Base-by-base conservation (phyloP, 352 stramenopile genomes). In the Thraustochytrium sp. region DNA sequence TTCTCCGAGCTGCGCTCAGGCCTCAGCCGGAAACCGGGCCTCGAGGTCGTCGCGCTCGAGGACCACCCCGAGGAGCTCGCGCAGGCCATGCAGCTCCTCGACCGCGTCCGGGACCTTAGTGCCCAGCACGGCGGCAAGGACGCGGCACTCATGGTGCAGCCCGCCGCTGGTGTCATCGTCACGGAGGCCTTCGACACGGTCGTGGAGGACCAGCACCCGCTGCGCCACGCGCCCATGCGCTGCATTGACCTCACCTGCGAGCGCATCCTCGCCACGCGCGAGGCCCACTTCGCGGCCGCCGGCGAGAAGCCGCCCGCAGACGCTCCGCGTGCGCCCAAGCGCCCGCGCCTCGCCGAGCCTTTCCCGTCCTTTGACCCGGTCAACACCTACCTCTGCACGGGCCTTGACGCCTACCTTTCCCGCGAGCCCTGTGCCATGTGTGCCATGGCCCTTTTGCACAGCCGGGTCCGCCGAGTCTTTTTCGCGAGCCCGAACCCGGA, bases 381-480 rank as follows among this genome's bases (percentile, higher is more conserved):
- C 23, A 86, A 92, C 75, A 93, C 91, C 44, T 96, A 96, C 74
- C 82, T 96, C 72, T 96, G 92, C 82, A 96, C 92, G 3, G 92
- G 91, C 42, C 93, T 95, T 82, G 92, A 96, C 51, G 86, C 95
- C 49, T 95, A 93, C 64, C 26, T 95, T 29, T 92, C 94, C 68
- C 75, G 86, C 34, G 92, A 96, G 86, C 92, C 92, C 51, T 96
- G 92, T 54, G 87, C 87, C 21, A 95, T 95, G 91, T 96, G 92
- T 72, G 90, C 92, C 0, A 96, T 96, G 92, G 92, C 92, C 8
- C 88, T 96, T 0, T 86, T 95, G 2, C 92, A 96, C 88, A 94
- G 90, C 82, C 90, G 92, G 62, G 88, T 89, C 36, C 89, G 91
- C 0, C 89, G 92, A 38, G 91, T 96, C 9, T 86, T 95, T 16